A percentile compares a stretch with the other conserved stretches of the same genome.
phyloP scores from a whole-genome alignment of 2,329 filamentous ascomycete species.

The Madurella mycetomatis region DNA sequence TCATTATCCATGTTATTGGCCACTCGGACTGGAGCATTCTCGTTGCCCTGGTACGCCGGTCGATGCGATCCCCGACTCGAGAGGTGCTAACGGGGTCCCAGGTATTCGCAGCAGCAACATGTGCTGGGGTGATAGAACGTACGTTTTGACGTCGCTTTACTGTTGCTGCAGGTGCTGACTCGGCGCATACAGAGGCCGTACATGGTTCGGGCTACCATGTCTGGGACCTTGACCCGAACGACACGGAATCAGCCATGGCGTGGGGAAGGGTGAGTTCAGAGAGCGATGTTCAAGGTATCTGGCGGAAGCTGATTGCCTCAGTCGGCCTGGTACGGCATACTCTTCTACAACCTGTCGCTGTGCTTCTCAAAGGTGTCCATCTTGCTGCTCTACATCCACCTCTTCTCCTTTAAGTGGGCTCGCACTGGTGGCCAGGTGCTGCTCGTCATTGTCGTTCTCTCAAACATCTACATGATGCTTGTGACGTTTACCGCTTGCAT shows the following conservation, averaged over 20 bases:
- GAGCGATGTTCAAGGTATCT: background rate
- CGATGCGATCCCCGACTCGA: background rate
- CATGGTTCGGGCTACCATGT: constrained; percentile 23
- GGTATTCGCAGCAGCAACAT: constrained; percentile 27
- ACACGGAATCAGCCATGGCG: constrained; percentile 6
- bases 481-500: constrained; percentile 29
- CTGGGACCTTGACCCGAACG: constrained; percentile 22
- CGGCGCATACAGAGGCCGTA: constrained; percentile 15
- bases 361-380: constrained; percentile 29
- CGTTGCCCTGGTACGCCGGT: constrained; percentile 26
- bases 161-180: background rate
- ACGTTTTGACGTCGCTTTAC: background rate
- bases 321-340: constrained; percentile 27
- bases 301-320: background rate
- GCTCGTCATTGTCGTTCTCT: constrained; percentile 25
- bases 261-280: constrained; percentile 20
- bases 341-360: constrained; percentile 28
- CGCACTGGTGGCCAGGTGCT: constrained; percentile 29
- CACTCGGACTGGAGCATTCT: constrained; percentile 36
- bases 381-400: constrained; percentile 28
- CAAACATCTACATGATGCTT: constrained; percentile 25
- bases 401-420: constrained; percentile 29
- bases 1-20: constrained; percentile 35
- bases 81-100: background rate
- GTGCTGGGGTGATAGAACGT: constrained; percentile 25